Evolutionary conservation across 2,329 filamentous ascomycete genomes (phyloP).

Genomic region (Xylaria hypoxylon): DNA sequence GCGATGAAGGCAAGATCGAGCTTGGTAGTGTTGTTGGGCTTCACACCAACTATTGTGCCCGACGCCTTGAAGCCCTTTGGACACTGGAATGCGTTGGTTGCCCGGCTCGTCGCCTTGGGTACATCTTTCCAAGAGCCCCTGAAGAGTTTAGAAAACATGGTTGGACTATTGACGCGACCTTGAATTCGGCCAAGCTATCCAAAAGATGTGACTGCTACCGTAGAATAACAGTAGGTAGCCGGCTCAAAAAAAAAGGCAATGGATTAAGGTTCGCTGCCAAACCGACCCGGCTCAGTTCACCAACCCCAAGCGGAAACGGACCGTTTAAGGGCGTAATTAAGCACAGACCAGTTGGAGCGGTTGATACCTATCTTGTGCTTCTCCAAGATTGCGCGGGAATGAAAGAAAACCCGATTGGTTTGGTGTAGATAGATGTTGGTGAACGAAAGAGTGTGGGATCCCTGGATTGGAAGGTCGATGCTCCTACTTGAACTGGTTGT

Average conservation of each 20-base stretch:
- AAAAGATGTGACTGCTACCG: slow-evolving; percentile 5
- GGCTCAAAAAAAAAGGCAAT: slow-evolving; percentile 10
- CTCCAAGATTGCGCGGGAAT: neutral
- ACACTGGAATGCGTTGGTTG: slow-evolving; percentile 86
- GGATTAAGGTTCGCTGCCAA: slow-evolving; percentile 8
- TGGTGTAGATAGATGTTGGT: neutral
- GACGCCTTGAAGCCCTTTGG: slow-evolving; percentile 90
- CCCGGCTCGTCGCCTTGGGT: slow-evolving; percentile 70
- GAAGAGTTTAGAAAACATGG: slow-evolving; percentile 33
- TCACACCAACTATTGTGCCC: slow-evolving; percentile 91
- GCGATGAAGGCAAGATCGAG: slow-evolving; percentile 90
- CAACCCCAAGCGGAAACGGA: slow-evolving; percentile 28
- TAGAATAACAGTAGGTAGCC: slow-evolving; percentile 2
- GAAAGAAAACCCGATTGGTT: slow-evolving; percentile 8
- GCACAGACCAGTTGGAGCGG: slow-evolving; percentile 35
- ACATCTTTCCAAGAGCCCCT: slow-evolving; percentile 35
- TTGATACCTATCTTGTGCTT: slow-evolving; percentile 9
- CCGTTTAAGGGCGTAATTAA: slow-evolving; percentile 18
- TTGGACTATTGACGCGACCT: slow-evolving; percentile 13
- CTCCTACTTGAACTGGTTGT: neutral
- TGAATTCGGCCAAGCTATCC: slow-evolving; percentile 10
- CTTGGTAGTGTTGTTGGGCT: slow-evolving; percentile 89
- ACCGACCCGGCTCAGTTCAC: slow-evolving; percentile 18
- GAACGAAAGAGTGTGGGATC: slow-evolving; percentile 5
- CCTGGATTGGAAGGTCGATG: slow-evolving; percentile 12